Conservation (phyloP, 2,329 filamentous ascomycete species). For the Incumbomyces delicatus region DNA sequence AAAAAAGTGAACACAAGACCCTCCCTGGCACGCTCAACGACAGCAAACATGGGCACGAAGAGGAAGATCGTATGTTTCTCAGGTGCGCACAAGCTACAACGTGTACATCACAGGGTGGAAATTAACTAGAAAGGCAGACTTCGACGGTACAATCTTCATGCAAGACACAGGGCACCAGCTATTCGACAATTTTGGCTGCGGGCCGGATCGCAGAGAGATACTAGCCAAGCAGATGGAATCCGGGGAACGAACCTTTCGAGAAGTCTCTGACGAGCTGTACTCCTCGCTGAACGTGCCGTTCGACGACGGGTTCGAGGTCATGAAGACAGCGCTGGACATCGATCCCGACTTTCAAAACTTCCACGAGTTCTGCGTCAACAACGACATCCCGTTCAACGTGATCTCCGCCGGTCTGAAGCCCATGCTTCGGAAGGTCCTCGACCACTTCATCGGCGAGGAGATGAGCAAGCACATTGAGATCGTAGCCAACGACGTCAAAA, state of each 20-base stretch:
- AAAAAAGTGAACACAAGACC: constrained; percentile 13
- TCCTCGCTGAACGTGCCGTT: constrained; percentile 57
- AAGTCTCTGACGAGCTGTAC: constrained; percentile 66
- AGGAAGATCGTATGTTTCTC: constrained; percentile 39
- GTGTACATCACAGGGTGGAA: constrained; percentile 7
- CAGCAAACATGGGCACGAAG: constrained; percentile 24
- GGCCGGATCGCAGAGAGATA: constrained; percentile 43
- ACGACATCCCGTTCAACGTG: constrained; percentile 58
- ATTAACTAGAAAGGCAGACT: constrained; percentile 40
- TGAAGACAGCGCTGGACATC: constrained; percentile 53
- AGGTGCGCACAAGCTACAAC: constrained; percentile 23
- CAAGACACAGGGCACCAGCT: constrained; percentile 61
- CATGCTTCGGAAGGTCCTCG: constrained; percentile 50
- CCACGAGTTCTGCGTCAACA: constrained; percentile 53
- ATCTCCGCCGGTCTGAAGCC: constrained; percentile 61
- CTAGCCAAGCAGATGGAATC: constrained; percentile 56
- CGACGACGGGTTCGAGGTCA: constrained; percentile 56
- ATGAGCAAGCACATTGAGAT: constrained; percentile 52
- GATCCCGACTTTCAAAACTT: constrained; percentile 55
- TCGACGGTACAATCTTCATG: constrained; percentile 64
- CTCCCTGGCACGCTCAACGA: constrained; percentile 13
- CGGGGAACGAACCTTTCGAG: constrained; percentile 57
- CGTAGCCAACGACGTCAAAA: constrained; percentile 57
- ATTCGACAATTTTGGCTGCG: constrained; percentile 57
- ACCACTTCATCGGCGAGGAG: constrained; percentile 55